Base-by-base conservation (phyloP, 2,329 filamentous ascomycete genomes). In the Pseudocercospora fijiensis region DNA sequence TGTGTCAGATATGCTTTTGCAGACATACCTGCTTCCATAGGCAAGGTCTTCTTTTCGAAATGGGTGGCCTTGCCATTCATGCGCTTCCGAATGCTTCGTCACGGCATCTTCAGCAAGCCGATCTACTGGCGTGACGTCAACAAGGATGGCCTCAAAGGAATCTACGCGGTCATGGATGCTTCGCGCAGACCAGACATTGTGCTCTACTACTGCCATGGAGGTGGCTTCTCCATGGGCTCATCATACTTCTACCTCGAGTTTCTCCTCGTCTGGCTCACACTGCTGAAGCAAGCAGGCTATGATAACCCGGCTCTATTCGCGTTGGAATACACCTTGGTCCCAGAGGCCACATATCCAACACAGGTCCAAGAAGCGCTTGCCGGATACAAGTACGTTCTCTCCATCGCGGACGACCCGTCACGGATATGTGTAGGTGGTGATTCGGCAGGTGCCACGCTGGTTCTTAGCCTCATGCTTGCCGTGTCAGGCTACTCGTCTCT, bases 241-340 rank as follows among this genome's bases (percentile, higher is more conserved):
- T 82, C 84, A 18, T 90, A 90, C 78, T 96, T 96, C 76, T 96
- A 96, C 75, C 84, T 93, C 37, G 92, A 96, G 72, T 95, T 94
- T 69, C 81, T 96, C 2, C 79, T 94, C 60, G 85, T 86, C 8
- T 92, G 89, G 88, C 79, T 90, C 11, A 81, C 83, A 49, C 78
- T 92, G 18, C 81, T 96, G 43, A 82, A 85, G 45, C 78, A 84
- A 58, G 79, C 82, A 18, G 89, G 89, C 1, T 94, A 89, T 75
- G 75, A 79, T 9, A 95, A 93, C 72, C 91, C 91, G 0, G 89
- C 90, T 22, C 84, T 95, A 3, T 92, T 95, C 72, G 86, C 89
- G 0, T 80, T 95, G 4, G 90, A 95, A 64, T 95, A 95, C 74
- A 91, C 88, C 0, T 81, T 96, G 0, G 90, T 92, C 0, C 90